phyloP scores from a whole-genome alignment of 768 basidiomycete genomes.

The Boletus subparvulus region DNA sequence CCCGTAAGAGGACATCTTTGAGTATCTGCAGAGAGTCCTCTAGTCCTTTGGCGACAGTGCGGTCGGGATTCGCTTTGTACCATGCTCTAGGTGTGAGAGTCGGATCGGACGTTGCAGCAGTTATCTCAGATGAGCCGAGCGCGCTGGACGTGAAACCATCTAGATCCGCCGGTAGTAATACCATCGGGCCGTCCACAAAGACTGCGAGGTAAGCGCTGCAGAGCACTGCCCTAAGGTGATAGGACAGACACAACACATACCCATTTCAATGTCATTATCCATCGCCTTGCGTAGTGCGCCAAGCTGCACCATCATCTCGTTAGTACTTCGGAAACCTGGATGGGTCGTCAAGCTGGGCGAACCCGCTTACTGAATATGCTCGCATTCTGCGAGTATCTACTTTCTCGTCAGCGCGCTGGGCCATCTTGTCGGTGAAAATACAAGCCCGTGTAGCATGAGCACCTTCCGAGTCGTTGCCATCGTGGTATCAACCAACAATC shows the following conservation, averaged over 20 bases:
- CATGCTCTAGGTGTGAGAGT: slow-evolving; percentile 62
- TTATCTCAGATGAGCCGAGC: slow-evolving; percentile 41
- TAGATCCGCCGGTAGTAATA: slow-evolving; percentile 67
- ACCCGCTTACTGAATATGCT: slow-evolving; percentile 71
- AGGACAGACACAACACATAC: slow-evolving; percentile 33
- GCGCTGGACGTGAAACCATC: slow-evolving; percentile 27
- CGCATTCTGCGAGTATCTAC: slow-evolving; percentile 72
- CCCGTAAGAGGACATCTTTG: slow-evolving; percentile 54
- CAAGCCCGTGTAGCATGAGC: slow-evolving; percentile 49
- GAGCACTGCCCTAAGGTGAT: neutral
- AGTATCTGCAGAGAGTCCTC: slow-evolving; percentile 55
- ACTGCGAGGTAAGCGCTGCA: slow-evolving; percentile 41
- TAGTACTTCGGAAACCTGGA: neutral
- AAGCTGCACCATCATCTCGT: slow-evolving; percentile 41
- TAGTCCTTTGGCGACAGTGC: slow-evolving; percentile 53
- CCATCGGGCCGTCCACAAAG: slow-evolving; percentile 69
- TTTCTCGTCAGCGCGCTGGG: slow-evolving; percentile 1
- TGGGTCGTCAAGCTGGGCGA: slow-evolving; percentile 20
- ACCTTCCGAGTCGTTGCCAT: slow-evolving; percentile 35
- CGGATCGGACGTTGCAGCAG: slow-evolving; percentile 42
- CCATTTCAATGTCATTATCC: slow-evolving; percentile 63
- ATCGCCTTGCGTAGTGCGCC: slow-evolving; percentile 73
- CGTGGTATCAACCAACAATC: neutral
- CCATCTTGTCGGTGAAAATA: neutral
- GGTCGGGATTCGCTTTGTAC: slow-evolving; percentile 61